A percentile compares a stretch with the other conserved stretches of the same genome.
Conservation (phyloP, 306 rosid genomes). For the Citrullus amarus region DNA sequence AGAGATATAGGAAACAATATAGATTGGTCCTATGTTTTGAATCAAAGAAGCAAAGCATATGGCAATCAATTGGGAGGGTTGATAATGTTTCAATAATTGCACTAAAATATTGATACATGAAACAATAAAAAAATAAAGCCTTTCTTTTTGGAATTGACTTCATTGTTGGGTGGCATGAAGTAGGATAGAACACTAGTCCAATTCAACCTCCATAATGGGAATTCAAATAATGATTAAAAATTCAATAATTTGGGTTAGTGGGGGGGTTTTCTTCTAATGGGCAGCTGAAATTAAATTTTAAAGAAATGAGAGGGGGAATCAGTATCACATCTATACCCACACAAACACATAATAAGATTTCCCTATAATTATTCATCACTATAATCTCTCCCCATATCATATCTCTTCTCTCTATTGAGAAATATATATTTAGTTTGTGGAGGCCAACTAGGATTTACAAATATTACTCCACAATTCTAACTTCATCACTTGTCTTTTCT, state of each 20-base stretch:
- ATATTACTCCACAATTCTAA: not conserved
- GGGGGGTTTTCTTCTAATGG: not conserved
- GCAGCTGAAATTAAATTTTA: not conserved
- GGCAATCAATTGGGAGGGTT: not conserved
- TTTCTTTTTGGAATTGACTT: not conserved
- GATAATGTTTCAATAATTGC: conserved; percentile 4
- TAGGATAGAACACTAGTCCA: not conserved
- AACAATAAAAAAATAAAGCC: not conserved
- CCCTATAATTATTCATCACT: not conserved
- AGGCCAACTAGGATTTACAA: not conserved
- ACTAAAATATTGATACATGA: not conserved
- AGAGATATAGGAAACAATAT: not conserved
- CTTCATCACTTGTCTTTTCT: not conserved
- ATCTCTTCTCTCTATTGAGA: not conserved
- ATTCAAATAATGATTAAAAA: not conserved
- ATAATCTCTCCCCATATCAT: not conserved
- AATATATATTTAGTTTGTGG: not conserved
- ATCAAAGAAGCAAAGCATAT: not conserved
- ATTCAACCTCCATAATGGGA: not conserved
- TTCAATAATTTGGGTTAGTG: conserved; percentile 5
- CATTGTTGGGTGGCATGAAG: conserved; percentile 7
- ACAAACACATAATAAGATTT: not conserved
- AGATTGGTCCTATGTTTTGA: not conserved
- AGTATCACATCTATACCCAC: not conserved
- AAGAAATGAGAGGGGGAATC: not conserved